Evolutionary conservation across 345 rosid genomes (phyloP), one percentile per base, ranked within the genome.

Genomic region (Eucalyptus tenuipes): DNA sequence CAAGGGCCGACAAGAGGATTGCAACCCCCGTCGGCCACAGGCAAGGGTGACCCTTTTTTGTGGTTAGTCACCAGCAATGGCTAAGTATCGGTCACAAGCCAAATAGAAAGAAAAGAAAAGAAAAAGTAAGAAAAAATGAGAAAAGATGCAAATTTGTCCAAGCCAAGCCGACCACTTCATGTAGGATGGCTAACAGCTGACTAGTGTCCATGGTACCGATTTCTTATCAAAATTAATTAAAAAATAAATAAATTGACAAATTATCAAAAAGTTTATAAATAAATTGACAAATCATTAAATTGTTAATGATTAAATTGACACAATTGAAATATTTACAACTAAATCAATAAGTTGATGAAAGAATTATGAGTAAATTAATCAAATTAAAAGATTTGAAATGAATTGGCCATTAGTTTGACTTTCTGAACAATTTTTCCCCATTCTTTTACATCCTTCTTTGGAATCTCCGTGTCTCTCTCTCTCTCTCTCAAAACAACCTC

Each of bases 1-100:
- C 10, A 9, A 52, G 55, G 55, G 55, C 24, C 9, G 0, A 52
- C 4, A 52, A 3, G 24, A 9, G 55, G 55, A 52, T 52, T 52
- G 22, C 0, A 52, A 4, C 10, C 57, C 57, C 1, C 24, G 7
- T 52, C 0, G 0, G 2, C 24, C 57, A 52, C 1, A 18, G 10
- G 13, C 13, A 22, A 55, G 61, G 61, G 29, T 10, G 29, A 55
- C 61, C 29, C 29, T 55, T 10, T 13, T 5, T 25, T 55, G 13
- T 55, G 61, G 13, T 9, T 55, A 10, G 13, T 55, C 4, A 0
- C 1, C 2, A 0, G 61, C 6, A 55, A 25, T 24, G 29, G 61
- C 5, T 22, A 4, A 55, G 29, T 10, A 55, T 22, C 2, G 13
- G 1, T 24, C 61, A 24, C 2, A 10, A 55, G 3, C 6, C 7